Base-by-base conservation (phyloP, 2,329 filamentous ascomycete genomes). In the Nemania serpens region DNA sequence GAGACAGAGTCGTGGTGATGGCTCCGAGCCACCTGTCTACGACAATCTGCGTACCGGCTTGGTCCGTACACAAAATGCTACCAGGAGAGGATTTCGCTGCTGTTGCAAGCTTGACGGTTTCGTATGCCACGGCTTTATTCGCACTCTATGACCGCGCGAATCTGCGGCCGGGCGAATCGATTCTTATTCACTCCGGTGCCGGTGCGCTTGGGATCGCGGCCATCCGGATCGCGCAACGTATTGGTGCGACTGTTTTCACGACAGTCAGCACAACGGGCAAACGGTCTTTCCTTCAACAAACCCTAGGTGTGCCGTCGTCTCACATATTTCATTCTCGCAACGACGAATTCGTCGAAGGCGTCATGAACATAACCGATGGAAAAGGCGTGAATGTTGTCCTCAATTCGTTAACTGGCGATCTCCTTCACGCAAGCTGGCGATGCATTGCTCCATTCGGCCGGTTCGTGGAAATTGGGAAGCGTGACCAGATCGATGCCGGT, bases 381-480 rank as follows among this genome's bases (percentile, higher is more conserved):
- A 41, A 17, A 45, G 59, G 59, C 12, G 59, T 62, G 2, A 51
- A 62, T 22, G 55, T 59, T 7, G 50, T 55, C 3, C 9, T 62
- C 6, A 59, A 62, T 36, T 58, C 49, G 3, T 22, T 62, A 7
- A 29, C 37, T 4, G 55, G 59, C 1, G 59, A 62, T 3, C 13
- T 50, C 25, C 41, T 62, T 3, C 55, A 55, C 15, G 50, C n/a
- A 1, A 59, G 73, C 1, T 76, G 72, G 73, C 55, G 71, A n/a
- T 74, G 72, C 57, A 50, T 78, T 17, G 72, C 75, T 5, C 66
- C 70, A 3, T 75, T 75, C 53, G 77, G 77, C 5, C 65, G 72
- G 6, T 76, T 79, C 51, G 64, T 79, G 1, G 76, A 79, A 63
- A 71, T 79, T 43, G 74, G 75, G 5, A 75, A 75, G 51, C 65